Percentiles rank a stretch among this genome's conserved stretches.
Conservation (phyloP, 345 rosid species). For the Eucalyptus fibrosa region DNA sequence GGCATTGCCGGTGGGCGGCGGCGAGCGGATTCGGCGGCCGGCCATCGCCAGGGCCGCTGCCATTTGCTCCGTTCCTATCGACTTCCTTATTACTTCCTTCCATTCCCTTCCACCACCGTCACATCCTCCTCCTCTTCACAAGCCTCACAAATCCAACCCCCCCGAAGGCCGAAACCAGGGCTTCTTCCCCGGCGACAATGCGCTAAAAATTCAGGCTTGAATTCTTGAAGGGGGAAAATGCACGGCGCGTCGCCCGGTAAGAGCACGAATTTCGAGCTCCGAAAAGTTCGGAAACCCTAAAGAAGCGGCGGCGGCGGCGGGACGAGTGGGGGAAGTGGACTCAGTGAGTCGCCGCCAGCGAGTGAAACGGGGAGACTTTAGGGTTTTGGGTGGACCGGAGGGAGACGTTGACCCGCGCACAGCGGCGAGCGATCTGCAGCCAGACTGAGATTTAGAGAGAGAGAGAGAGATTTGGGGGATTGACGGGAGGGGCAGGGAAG, state of each 20-base stretch:
- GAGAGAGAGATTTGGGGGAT: conserved; percentile 4
- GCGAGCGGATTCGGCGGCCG: conserved; percentile 58
- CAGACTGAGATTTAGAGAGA: neutral
- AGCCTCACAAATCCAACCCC: neutral
- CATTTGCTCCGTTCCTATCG: conserved; percentile 21
- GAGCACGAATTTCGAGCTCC: neutral
- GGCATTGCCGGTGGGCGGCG: conserved; percentile 4
- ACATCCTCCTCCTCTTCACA: neutral
- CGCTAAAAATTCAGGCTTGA: neutral
- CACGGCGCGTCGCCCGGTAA: no score
- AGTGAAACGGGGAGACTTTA: neutral
- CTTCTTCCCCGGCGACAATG: neutral
- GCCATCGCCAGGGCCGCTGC: conserved; percentile 40
- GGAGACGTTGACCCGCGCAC: neutral
- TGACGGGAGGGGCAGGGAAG: neutral
- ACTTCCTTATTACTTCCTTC: conserved; percentile 29
- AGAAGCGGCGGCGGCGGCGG: no score
- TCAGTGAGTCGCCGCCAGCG: no score
- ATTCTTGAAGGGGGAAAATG: no score
- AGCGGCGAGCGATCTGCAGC: neutral
- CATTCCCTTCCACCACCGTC: conserved; percentile 44
- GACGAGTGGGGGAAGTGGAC: no score
- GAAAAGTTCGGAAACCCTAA: neutral
- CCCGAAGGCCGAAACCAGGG: neutral
- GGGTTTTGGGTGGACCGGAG: neutral